Percentiles rank a stretch among this genome's conserved stretches.
These are phyloP conservation scores for Colletotrichum caudatum DNA, from an alignment of 2,329 filamentous ascomycete genomes.

Conservation along the genomic window DNA sequence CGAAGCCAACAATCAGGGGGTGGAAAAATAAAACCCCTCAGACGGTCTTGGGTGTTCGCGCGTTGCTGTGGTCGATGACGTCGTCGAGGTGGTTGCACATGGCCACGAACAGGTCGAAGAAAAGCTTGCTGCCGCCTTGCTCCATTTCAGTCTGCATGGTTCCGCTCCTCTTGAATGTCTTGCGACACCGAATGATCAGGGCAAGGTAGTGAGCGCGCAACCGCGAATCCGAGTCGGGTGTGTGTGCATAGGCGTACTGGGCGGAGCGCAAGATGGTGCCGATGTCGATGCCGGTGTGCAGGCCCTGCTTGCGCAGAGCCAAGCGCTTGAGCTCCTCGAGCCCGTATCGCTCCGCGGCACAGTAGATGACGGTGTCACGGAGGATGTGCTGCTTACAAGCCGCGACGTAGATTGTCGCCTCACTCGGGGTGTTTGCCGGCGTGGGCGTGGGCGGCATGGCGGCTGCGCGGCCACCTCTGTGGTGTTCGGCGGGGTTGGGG, in stretches of 20 bases:
- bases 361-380: slow-evolving; percentile 92
- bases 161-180: slow-evolving; percentile 91
- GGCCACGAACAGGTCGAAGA: slow-evolving; percentile 94
- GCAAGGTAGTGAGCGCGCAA: slow-evolving; percentile 91
- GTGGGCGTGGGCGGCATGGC: slow-evolving; percentile 59
- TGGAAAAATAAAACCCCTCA: slow-evolving; percentile 51
- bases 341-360: slow-evolving; percentile 85
- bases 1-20: slow-evolving; percentile 9
- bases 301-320: slow-evolving; percentile 87
- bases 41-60: slow-evolving; percentile 68
- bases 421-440: slow-evolving; percentile 73
- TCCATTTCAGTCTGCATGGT: slow-evolving; percentile 98
- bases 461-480: slow-evolving; percentile 58
- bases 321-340: slow-evolving; percentile 87
- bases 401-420: slow-evolving; percentile 83
- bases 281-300: slow-evolving; percentile 86
- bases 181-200: slow-evolving; percentile 87
- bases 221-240: slow-evolving; percentile 90
- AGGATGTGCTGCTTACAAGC: slow-evolving; percentile 82
- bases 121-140: slow-evolving; percentile 82
- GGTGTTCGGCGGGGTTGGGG: slow-evolving; percentile 61
- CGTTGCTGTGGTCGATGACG: slow-evolving; percentile 86
- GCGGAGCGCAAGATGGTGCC: slow-evolving; percentile 88
- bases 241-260: slow-evolving; percentile 88
- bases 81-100: slow-evolving; percentile 91